A percentile compares a stretch with the other conserved stretches of the same genome.
Conservation (phyloP, 352 stramenopile genomes). For the Globisporangium yorkense region DNA sequence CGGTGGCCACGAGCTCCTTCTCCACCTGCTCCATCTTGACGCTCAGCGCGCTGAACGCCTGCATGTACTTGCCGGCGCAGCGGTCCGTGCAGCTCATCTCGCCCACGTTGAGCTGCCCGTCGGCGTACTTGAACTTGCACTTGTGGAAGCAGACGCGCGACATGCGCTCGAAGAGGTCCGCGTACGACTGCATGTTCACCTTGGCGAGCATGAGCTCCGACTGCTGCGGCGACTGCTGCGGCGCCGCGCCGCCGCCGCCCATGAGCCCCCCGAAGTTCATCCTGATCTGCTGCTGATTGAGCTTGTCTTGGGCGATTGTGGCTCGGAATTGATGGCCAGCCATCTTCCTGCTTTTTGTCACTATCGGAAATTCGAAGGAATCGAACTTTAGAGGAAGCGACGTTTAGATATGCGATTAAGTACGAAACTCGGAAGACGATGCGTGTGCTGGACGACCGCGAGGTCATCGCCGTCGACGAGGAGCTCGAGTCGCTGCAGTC, state of each 20-base stretch:
- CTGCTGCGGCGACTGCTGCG: conserved; percentile 53
- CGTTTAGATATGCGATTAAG: too few relatives aligned
- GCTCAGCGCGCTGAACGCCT: conserved; percentile 93
- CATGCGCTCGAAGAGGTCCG: conserved; percentile 89
- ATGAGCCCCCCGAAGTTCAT: conserved; percentile 83
- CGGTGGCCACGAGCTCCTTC: conserved; percentile 86
- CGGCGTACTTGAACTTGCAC: conserved; percentile 94
- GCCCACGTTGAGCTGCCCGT: conserved; percentile 95
- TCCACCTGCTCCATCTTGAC: conserved; percentile 95
- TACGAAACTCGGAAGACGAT: conserved; percentile 14
- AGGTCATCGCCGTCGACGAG: conserved; percentile 57
- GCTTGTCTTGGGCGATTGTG: neutral
- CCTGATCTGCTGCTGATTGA: neutral
- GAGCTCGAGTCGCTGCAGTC: conserved; percentile 25
- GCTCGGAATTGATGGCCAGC: neutral
- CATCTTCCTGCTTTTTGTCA: neutral
- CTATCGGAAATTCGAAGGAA: conserved; percentile 2
- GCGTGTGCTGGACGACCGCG: conserved; percentile 29
- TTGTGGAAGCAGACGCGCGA: conserved; percentile 92
- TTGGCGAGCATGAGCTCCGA: conserved; percentile 87
- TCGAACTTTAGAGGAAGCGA: neutral
- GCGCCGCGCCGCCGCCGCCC: conserved; percentile 39
- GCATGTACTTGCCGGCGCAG: conserved; percentile 97
- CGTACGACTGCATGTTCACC: conserved; percentile 89
- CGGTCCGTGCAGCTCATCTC: conserved; percentile 98